Evolutionary conservation across 2,329 filamentous ascomycete genomes (phyloP), one percentile per base, ranked within the genome.

Genomic region (Diatrype stigma): DNA sequence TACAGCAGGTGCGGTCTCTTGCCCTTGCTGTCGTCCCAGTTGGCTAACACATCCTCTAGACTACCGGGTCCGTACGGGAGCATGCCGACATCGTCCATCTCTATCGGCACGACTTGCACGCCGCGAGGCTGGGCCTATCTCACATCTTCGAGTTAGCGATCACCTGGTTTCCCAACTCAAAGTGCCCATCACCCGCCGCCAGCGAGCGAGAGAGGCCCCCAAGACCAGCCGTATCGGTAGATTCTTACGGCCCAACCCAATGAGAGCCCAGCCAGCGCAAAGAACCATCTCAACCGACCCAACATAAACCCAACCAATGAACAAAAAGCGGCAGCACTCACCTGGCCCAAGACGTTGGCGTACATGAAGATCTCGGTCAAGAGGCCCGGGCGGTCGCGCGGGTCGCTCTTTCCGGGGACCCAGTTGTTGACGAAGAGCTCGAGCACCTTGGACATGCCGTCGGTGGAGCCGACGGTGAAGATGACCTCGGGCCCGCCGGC

Each of bases 1-100:
- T 96, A 96, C 75, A 96, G 79, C 57, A 96, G 67, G 67, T 93
- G 88, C 38, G 92, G 92, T 51, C 87, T 78, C 63, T 82, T 85
- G 1, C 92, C 92, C 60, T 79, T 85, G 38, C 75, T 75, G 45
- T 76, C 75, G 67, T 96, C 88, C 92, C 92, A 96, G 60, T 88
- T 90, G 48, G 84, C 80, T 28, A 96, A 73, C 1, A 96, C 83
- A 60, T 95, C 87, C 52, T 84, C 77, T 55, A 96, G 71, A 2
- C 90, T 87, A 26, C 89, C 89, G 6, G 81, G 77, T 0, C 91
- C 91, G 21, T 78, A 73, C 0, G 84, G 82, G n/a, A 81, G 58
- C 87, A 96, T 94, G 21, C 92, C 92, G 59, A 89, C 80, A 4
- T 79, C 77, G 63, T 96, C 92, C 51, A 94, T 84, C 50, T 81